These are phyloP conservation scores for Pseudomonodictys pantanalensis DNA, from an alignment of 495 filamentous ascomycete species.

Conservation along the genomic window DNA sequence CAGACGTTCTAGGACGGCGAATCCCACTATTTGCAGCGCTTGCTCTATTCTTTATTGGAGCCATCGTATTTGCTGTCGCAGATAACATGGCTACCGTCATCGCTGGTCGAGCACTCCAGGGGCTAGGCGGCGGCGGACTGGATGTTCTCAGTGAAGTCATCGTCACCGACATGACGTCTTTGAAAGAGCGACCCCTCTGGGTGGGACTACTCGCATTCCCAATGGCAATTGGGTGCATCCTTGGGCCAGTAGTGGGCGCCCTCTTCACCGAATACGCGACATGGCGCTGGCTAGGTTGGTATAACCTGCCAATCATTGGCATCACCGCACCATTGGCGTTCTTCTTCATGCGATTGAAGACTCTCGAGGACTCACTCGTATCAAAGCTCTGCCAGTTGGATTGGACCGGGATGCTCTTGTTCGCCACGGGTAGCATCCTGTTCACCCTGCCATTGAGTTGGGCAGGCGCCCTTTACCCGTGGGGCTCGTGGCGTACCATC, in stretches of 20 bases:
- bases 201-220: constrained; percentile 39
- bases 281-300: constrained; percentile 48
- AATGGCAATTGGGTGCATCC: constrained; percentile 10
- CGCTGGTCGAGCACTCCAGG: not conserved
- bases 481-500: constrained; percentile 41
- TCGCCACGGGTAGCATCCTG: constrained; percentile 28
- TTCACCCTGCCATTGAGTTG: constrained; percentile 38
- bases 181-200: constrained; percentile 41
- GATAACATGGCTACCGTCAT: not conserved
- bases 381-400: constrained; percentile 30
- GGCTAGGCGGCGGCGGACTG: constrained; percentile 6
- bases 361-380: constrained; percentile 28
- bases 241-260: constrained; percentile 16
- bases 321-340: constrained; percentile 25
- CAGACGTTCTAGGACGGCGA: constrained; percentile 4
- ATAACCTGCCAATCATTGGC: constrained; percentile 41
- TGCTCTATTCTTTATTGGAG: not conserved
- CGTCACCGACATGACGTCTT: not conserved
- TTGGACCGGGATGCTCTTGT: constrained; percentile 24
- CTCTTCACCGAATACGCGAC: constrained; percentile 23
- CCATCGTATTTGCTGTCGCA: constrained; percentile 4
- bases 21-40: not conserved
- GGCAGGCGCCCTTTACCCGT: constrained; percentile 43
- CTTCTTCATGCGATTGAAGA: constrained; percentile 36
- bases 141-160: constrained; percentile 2